Evolutionary conservation across 192 early-diverging fungal genomes (phyloP).

Genomic region (Mortierella antarctica): DNA sequence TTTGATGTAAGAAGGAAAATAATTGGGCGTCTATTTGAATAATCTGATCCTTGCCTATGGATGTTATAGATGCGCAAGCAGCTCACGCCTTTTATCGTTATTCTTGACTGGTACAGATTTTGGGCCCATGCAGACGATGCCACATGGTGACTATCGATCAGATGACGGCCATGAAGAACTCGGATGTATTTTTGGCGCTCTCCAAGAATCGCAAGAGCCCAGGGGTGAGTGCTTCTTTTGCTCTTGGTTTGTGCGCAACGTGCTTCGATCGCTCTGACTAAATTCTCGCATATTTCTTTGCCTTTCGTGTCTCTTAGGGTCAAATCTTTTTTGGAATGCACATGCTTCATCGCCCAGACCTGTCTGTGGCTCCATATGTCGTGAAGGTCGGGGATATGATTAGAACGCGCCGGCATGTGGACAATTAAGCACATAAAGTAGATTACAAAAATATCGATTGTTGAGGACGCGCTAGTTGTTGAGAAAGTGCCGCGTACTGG

Average conservation of each 20-base stretch:
- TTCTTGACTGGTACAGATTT: constrained; percentile 21
- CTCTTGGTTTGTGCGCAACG: not conserved
- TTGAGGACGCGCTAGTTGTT: no score
- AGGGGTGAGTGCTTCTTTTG: constrained; percentile 26
- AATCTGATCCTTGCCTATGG: not conserved
- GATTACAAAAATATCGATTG: no score
- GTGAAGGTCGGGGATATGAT: constrained; percentile 46
- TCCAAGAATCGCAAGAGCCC: constrained; percentile 55
- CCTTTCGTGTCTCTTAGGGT: constrained; percentile 26
- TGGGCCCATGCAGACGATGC: constrained; percentile 76
- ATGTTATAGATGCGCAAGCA: not conserved
- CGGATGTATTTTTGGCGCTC: constrained; percentile 74
- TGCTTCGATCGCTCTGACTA: not conserved
- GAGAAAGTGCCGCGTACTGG: no score
- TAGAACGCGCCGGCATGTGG: not conserved
- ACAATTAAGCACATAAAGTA: no score
- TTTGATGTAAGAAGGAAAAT: constrained; percentile 59
- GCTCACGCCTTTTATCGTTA: not conserved
- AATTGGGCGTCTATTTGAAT: not conserved
- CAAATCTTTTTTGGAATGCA: constrained; percentile 64
- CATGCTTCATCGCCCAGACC: constrained; percentile 58
- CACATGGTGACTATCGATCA: constrained; percentile 83
- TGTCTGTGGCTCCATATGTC: constrained; percentile 48
- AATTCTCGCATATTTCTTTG: not conserved
- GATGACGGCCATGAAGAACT: constrained; percentile 63